Evolutionary conservation across 805 yeast genomes (phyloP).

Genomic region (Saturnispora kantuleensis): DNA sequence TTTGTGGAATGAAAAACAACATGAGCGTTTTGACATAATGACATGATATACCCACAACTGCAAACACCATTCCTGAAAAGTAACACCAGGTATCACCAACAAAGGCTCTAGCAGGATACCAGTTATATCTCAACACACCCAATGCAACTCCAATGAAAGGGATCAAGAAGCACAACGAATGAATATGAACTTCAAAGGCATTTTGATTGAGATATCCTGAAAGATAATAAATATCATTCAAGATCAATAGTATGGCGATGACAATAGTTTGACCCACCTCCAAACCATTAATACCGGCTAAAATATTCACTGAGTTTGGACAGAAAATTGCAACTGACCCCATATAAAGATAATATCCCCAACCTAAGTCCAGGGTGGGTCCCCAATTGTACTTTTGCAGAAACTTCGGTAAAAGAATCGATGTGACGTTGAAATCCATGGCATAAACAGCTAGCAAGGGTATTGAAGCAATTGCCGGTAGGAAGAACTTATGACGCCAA

Average conservation of each 20-base stretch:
- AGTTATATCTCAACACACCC: constrained; percentile 68
- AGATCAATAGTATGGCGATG: constrained; percentile 55
- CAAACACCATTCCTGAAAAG: constrained; percentile 97
- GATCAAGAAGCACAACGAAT: constrained; percentile 66
- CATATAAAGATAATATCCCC: constrained; percentile 81
- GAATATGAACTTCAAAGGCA: constrained; percentile 72
- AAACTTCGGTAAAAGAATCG: constrained; percentile 71
- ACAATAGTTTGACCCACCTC: constrained; percentile 94
- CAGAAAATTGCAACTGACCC: constrained; percentile 84
- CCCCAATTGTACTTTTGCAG: constrained; percentile 28
- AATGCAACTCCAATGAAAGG: constrained; percentile 83
- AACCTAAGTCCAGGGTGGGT: constrained; percentile 61
- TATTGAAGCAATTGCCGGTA: constrained; percentile 90
- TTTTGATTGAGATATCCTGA: constrained; percentile 40
- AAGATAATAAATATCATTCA: constrained; percentile 71
- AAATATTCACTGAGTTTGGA: constrained; percentile 90
- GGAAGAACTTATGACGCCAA: constrained; percentile 94
- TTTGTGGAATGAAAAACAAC: constrained; percentile 82
- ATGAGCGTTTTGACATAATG: constrained; percentile 92
- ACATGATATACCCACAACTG: constrained; percentile 90
- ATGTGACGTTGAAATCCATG: constrained; percentile 88
- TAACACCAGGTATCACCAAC: constrained; percentile 98
- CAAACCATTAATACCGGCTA: constrained; percentile 93
- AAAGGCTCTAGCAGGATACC: constrained; percentile 88
- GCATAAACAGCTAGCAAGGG: constrained; percentile 88